phyloP scores from a whole-genome alignment of 768 basidiomycete genomes.

The Leccinum obscurum region DNA sequence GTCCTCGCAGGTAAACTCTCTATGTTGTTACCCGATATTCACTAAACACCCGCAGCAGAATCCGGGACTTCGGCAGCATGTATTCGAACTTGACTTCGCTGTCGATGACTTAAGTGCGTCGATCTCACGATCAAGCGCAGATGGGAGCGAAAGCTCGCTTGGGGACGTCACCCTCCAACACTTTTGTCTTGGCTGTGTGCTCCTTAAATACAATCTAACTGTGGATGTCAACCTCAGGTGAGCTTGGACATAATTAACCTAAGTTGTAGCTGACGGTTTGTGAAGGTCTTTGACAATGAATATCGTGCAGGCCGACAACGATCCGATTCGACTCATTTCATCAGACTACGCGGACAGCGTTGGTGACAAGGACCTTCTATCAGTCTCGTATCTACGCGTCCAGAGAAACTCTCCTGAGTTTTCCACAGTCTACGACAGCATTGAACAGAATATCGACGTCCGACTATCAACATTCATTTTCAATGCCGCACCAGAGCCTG shows the following conservation, averaged over 20 bases:
- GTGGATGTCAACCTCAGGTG: conserved; percentile 82
- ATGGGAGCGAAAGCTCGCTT: conserved; percentile 67
- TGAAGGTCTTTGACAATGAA: conserved; percentile 73
- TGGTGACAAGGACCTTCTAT: conserved; percentile 67
- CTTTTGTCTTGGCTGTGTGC: conserved; percentile 72
- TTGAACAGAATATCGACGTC: conserved; percentile 87
- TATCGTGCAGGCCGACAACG: conserved; percentile 52
- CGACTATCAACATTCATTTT: conserved; percentile 90
- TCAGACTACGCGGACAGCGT: conserved; percentile 46
- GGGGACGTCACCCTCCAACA: conserved; percentile 77
- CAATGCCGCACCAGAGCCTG: conserved; percentile 85
- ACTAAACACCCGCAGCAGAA: conserved; percentile 21
- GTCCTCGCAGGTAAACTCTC: conserved; percentile 46
- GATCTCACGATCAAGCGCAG: conserved; percentile 65
- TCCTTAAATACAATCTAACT: conserved; percentile 83
- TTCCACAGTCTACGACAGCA: conserved; percentile 70
- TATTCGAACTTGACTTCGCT: conserved; percentile 84
- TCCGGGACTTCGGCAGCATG: conserved; percentile 49
- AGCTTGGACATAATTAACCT: conserved; percentile 9
- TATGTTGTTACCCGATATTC: background rate
- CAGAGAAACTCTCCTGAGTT: conserved; percentile 89
- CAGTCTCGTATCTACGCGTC: conserved; percentile 74
- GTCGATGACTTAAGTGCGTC: conserved; percentile 82
- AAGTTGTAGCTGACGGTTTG: conserved; percentile 10
- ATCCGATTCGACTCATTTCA: conserved; percentile 64